These are phyloP conservation scores for Phylloporus scabripes DNA, from an alignment of 768 basidiomycete genomes.

Conservation along the genomic window DNA sequence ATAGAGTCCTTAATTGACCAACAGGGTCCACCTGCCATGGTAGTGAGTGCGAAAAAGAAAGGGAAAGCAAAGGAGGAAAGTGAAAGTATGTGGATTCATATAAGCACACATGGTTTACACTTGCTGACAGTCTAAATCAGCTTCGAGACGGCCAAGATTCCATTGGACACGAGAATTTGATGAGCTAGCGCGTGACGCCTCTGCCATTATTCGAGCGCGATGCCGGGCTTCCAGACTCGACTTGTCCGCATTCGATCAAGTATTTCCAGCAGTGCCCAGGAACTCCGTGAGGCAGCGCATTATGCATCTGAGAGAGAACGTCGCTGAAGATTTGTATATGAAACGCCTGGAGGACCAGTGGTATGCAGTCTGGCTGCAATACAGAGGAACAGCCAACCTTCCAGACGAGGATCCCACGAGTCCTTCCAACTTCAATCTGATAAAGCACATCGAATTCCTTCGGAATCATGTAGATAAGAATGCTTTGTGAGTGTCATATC, in stretches of 20 bases:
- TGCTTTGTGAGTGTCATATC: slow-evolving; percentile 58
- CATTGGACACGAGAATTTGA: slow-evolving; percentile 86
- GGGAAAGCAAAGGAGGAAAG: slow-evolving; percentile 24
- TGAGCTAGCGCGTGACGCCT: slow-evolving; percentile 82
- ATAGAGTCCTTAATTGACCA: slow-evolving; percentile 45
- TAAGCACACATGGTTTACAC: neutral
- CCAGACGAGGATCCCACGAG: slow-evolving; percentile 67
- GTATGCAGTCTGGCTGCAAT: slow-evolving; percentile 69
- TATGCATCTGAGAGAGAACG: slow-evolving; percentile 51
- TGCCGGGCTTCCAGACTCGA: slow-evolving; percentile 62
- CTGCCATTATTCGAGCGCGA: slow-evolving; percentile 75
- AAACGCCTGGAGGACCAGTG: slow-evolving; percentile 77
- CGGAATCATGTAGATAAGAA: slow-evolving; percentile 81
- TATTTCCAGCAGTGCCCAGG: slow-evolving; percentile 72
- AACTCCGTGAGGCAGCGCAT: slow-evolving; percentile 70
- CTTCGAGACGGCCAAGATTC: slow-evolving; percentile 57
- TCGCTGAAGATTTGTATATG: slow-evolving; percentile 69
- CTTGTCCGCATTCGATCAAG: slow-evolving; percentile 67
- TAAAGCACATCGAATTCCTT: slow-evolving; percentile 76
- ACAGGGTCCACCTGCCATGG: slow-evolving; percentile 41
- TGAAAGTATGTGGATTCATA: slow-evolving; percentile 25
- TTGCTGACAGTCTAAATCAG: slow-evolving; percentile 10
- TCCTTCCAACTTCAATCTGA: slow-evolving; percentile 71
- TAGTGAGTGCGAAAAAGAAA: slow-evolving; percentile 33
- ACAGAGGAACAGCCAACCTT: slow-evolving; percentile 61